These are phyloP conservation scores for Pulveroboletus sp. DNA, from an alignment of 768 basidiomycete species.

Conservation along the genomic window DNA sequence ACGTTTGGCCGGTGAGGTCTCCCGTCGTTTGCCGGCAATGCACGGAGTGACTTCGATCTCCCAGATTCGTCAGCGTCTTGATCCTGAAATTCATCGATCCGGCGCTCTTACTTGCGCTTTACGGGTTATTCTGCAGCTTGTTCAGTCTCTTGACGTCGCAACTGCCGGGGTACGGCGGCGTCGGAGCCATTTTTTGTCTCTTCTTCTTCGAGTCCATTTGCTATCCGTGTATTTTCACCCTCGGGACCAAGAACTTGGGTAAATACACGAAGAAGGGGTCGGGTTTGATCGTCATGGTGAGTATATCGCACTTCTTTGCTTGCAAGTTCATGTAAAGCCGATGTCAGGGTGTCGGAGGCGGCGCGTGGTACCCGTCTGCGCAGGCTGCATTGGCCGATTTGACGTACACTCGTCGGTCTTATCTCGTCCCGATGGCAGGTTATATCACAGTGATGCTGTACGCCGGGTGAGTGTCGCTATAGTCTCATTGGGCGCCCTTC, in stretches of 20 bases:
- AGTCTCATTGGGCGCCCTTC: background rate
- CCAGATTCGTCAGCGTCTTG: slow-evolving; percentile 56
- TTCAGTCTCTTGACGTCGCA: slow-evolving; percentile 51
- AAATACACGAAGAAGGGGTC: slow-evolving; percentile 58
- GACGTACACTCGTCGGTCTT: slow-evolving; percentile 48
- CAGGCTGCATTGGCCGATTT: slow-evolving; percentile 54
- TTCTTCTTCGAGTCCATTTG: slow-evolving; percentile 80
- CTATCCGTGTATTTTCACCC: slow-evolving; percentile 65
- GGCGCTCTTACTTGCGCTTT: slow-evolving; percentile 54
- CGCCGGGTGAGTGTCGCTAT: slow-evolving; percentile 41
- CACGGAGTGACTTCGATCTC: slow-evolving; percentile 12
- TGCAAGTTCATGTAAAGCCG: background rate
- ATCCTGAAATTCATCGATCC: slow-evolving; percentile 64
- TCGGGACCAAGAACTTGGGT: slow-evolving; percentile 62
- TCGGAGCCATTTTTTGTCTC: slow-evolving; percentile 58
- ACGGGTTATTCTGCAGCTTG: slow-evolving; percentile 47
- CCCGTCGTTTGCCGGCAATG: background rate
- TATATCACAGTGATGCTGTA: slow-evolving; percentile 57
- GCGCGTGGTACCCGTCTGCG: slow-evolving; percentile 66
- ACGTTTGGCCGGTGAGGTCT: slow-evolving; percentile 50
- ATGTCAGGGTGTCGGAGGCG: slow-evolving; percentile 54
- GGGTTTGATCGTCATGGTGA: slow-evolving; percentile 59
- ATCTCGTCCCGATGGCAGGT: slow-evolving; percentile 57
- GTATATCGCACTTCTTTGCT: background rate
- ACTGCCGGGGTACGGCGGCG: slow-evolving; percentile 48